Base-by-base conservation (phyloP, 106 monocot species). In the Dendrobium nobile region DNA sequence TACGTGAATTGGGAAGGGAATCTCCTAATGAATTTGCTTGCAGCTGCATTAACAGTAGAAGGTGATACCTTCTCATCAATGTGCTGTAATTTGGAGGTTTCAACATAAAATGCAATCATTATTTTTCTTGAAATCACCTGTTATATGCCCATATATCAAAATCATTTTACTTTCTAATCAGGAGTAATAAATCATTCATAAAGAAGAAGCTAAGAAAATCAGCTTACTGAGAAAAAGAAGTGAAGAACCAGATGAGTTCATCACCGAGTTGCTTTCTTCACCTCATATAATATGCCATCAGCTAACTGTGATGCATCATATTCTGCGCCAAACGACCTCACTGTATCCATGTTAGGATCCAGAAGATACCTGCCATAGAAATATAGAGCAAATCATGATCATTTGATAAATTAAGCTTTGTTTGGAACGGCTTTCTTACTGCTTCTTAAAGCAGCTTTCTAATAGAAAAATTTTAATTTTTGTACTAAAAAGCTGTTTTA, bases 301-400 rank as follows among this genome's bases (percentile, higher is more conserved):
- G 86, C 75, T 68, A 95, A 85, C 40, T 95, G 88, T 19, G 55
- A 67, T 73, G 92, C 77, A 83, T 85, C 86, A 80, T 93, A 93
- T 84, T 92, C 90, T 0, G 80, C 31, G 11, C 97, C 94, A 80
- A 91, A 98, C 78, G 79, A 85, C 82, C 87, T 88, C 79, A 89
- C 88, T 4, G 87, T 83, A 73, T 92, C 91, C 88, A 93, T 90
- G 73, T 91, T 87, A 59, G 94, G 91, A 58, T 94, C 92, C 33
- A 97, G 79, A 27, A 92, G 83, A 47, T 92, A 92, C 89, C 94
- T 92, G 82, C 58, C 28, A 47, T 45, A 47, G 16, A 65, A 8
- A 16, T 15, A 70, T 44, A 74, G n/a, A 76, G 10, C 76, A 76
- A 37, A 76, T 48, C 48, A 47, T 51, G 24, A 76, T 51, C 48